phyloP scores from a whole-genome alignment of 2,329 filamentous ascomycete species.

The Rutstroemia sp. region DNA sequence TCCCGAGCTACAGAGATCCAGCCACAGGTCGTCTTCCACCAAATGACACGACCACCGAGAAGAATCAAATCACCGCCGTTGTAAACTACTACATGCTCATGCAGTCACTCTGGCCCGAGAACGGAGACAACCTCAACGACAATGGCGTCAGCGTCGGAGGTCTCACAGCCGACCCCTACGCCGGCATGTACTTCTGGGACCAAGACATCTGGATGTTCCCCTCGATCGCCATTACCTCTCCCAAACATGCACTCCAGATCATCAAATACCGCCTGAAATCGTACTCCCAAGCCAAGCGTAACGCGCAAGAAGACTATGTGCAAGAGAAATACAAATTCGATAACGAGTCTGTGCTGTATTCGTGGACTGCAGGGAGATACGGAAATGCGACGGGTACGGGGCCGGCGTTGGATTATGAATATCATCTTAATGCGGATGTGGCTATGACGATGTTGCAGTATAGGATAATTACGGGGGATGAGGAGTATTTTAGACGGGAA shows the following conservation, averaged over 20 bases:
- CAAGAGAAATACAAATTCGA: conserved; percentile 12
- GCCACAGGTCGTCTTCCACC: conserved; percentile 40
- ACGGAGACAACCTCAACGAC: conserved; percentile 43
- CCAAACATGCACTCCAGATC: conserved; percentile 52
- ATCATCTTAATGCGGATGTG: conserved; percentile 18
- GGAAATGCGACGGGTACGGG: conserved; percentile 19
- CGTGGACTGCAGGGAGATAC: conserved; percentile 17
- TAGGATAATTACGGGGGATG: conserved; percentile 7
- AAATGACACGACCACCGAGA: conserved; percentile 3
- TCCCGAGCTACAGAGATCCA: conserved; percentile 45
- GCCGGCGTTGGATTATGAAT: conserved; percentile 14
- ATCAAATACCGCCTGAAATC: conserved; percentile 52
- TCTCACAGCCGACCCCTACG: conserved; percentile 56
- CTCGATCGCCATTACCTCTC: conserved; percentile 51
- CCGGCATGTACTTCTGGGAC: conserved; percentile 38
- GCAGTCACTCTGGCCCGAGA: conserved; percentile 36
- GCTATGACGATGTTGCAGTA: conserved; percentile 6
- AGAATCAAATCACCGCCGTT: conserved; percentile 38
- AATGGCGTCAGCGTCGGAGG: conserved; percentile 58
- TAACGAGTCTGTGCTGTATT: conserved; percentile 10
- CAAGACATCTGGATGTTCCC: conserved; percentile 32
- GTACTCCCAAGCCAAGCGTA: conserved; percentile 30
- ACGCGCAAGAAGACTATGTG: conserved; percentile 14
- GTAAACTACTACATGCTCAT: conserved; percentile 43
- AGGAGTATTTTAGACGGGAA: conserved; percentile 8